These are phyloP conservation scores for Danielia oregonensis DNA, from an alignment of 805 yeast genomes.

Conservation along the genomic window DNA sequence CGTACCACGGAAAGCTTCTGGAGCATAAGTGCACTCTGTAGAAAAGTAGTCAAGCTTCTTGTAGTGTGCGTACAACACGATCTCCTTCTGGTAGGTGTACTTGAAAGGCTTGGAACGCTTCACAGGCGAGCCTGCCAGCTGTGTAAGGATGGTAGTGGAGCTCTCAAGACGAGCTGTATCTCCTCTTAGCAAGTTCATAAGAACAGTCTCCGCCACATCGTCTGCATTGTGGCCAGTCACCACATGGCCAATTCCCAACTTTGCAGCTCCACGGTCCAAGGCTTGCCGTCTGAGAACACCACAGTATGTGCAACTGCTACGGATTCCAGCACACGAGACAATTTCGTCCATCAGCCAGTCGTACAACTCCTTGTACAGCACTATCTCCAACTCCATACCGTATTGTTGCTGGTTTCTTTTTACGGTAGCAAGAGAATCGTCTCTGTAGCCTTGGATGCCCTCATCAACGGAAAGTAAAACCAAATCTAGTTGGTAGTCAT, in stretches of 20 bases:
- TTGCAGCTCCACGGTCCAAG: constrained; percentile 90
- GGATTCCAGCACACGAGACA: constrained; percentile 88
- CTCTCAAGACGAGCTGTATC: constrained; percentile 89
- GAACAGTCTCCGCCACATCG: constrained; percentile 97
- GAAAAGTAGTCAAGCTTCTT: constrained; percentile 92
- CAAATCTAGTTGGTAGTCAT: constrained; percentile 82
- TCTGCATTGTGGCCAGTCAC: constrained; percentile 99
- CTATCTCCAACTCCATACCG: constrained; percentile 70
- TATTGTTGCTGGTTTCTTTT: constrained; percentile 88
- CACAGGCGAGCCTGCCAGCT: constrained; percentile 80
- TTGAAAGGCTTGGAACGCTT: constrained; percentile 95
- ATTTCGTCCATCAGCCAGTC: constrained; percentile 99
- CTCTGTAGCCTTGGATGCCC: constrained; percentile 95
- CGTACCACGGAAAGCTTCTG: constrained; percentile 97
- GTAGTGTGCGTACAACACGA: constrained; percentile 95
- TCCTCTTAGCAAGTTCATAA: constrained; percentile 94
- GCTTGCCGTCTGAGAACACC: constrained; percentile 98
- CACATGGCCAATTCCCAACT: constrained; percentile 79
- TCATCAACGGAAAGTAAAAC: constrained; percentile 88
- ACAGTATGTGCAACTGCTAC: constrained; percentile 96
- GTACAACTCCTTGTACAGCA: constrained; percentile 84
- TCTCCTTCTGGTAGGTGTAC: constrained; percentile 94
- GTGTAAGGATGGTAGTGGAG: constrained; percentile 82
- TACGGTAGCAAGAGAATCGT: constrained; percentile 95
- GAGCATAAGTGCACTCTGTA: constrained; percentile 97